Evolutionary conservation across 2,329 filamentous ascomycete genomes (phyloP), one percentile per base, ranked within the genome.

Genomic region (Penicillium sp.): DNA sequence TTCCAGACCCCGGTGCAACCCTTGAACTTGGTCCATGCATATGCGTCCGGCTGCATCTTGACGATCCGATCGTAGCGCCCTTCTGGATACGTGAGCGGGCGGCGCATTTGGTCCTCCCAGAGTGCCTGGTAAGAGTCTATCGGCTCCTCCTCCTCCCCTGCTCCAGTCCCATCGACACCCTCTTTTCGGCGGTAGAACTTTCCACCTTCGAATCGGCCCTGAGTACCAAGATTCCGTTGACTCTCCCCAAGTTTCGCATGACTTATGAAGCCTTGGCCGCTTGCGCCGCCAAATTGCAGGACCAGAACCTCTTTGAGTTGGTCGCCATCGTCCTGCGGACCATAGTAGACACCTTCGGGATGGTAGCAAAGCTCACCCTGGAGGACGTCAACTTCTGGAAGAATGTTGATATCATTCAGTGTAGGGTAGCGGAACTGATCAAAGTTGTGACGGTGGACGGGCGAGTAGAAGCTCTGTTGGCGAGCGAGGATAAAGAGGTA

Each of bases 331-430:
- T 51, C 34, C 33, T 62, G 55, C 1, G 58, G 56, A 1, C 53
- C 58, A n/a, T 61, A 63, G 3, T 52, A 23, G 6, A 61, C 58
- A 10, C 49, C 58, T 42, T 63, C 60, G 7, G 60, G 60, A 12
- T 63, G 60, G n/a, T 63, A 63, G 13, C 47, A 49, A 7, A 63
- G 23, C n/a, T 61, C 58, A n/a, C 54, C 54, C 26, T 56, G 33
- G 9, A 21, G 23, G 4, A 62, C 32, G 4, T 45, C 26, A 15
- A 61, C 21, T 24, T 53, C 39, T 10, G 52, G 52, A 1, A 24
- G 7, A 17, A 59, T 51, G n/a, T 43, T 50, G 18, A 62, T 47
- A 9, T 49, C 41, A 6, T 51, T 52, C 5, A 42, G 26, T 7
- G 49, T 20, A 2, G 58, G 49, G 42, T 43, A 62, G 32, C 60